phyloP scores from a whole-genome alignment of 2,329 filamentous ascomycete species.

The Ophiosphaerella korrae region DNA sequence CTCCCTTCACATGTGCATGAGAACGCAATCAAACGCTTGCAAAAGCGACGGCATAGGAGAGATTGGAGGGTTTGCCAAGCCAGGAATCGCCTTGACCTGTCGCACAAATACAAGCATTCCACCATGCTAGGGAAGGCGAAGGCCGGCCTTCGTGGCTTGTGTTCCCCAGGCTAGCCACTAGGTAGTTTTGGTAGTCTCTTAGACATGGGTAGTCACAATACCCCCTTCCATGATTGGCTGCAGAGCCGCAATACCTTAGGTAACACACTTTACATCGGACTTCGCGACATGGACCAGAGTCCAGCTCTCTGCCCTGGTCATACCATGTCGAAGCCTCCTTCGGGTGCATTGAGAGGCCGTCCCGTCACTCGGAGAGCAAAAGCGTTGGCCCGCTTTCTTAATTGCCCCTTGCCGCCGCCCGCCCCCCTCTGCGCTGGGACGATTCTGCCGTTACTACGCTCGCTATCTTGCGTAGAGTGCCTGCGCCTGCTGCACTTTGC shows the following conservation, averaged over 20 bases:
- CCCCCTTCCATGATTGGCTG: conserved; percentile 6
- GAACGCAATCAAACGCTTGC: conserved; percentile 18
- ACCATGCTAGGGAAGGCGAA: conserved; percentile 20
- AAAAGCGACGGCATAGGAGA: conserved; percentile 5
- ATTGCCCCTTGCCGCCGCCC: conserved; percentile 24
- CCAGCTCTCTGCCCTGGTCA: conserved; percentile 19
- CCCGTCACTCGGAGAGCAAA: conserved; percentile 19
- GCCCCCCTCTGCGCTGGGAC: conserved; percentile 18
- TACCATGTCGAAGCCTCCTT: conserved; percentile 12
- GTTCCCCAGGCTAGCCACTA: conserved; percentile 17
- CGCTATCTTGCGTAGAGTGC: conserved; percentile 26
- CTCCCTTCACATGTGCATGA: conserved; percentile 10
- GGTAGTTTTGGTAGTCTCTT: conserved; percentile 6
- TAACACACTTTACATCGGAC: conserved; percentile 12
- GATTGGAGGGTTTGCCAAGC: neutral
- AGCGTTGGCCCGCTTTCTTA: conserved; percentile 26
- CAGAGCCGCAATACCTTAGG: neutral
- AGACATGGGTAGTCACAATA: conserved; percentile 10
- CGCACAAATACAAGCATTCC: conserved; percentile 28
- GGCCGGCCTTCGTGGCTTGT: conserved; percentile 20
- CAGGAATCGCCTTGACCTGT: neutral
- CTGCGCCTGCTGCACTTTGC: conserved; percentile 23
- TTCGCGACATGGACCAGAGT: conserved; percentile 12
- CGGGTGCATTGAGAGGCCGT: conserved; percentile 13
- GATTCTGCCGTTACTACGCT: conserved; percentile 21